Conservation (phyloP, 164 flowering plant species). For the Houttuynia cordata region DNA sequence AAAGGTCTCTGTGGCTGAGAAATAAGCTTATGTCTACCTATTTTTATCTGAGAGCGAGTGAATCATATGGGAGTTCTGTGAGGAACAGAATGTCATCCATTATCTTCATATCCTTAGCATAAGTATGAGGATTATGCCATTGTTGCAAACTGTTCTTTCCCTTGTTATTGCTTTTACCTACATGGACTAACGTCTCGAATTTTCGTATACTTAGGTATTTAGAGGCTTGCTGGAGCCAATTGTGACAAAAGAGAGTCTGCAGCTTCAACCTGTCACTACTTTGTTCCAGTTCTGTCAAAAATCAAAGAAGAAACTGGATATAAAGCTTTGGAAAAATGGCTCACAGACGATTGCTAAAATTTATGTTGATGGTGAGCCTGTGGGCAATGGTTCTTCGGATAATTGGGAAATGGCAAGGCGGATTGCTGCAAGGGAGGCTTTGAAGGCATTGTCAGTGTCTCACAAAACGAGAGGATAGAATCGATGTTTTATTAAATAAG, state of each 20-base stretch:
- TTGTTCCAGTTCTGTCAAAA: conserved; percentile 54
- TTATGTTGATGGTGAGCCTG: conserved; percentile 37
- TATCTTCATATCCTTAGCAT: no score
- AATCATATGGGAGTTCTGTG: no score
- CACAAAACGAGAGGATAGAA: no score
- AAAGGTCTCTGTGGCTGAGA: no score
- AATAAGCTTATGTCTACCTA: no score
- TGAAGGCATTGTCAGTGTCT: conserved; percentile 17
- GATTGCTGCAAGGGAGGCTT: conserved; percentile 40
- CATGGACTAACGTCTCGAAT: no score
- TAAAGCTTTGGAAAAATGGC: conserved; percentile 29
- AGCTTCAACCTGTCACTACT: conserved; percentile 41
- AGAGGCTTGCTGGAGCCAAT: conserved; percentile 51
- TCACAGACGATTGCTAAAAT: conserved; percentile 26
- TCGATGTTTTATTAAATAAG: conserved; percentile 10
- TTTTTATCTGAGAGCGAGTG: no score
- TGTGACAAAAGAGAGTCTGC: conserved; percentile 30
- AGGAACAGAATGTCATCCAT: no score
- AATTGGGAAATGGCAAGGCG: conserved; percentile 47
- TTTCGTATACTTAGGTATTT: conserved; percentile 22
- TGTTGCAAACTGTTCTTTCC: no score
- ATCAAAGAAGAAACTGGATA: conserved; percentile 35
- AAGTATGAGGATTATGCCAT: no score
- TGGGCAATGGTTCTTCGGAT: conserved; percentile 32
- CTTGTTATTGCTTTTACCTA: no score